These are phyloP conservation scores for Coemansia aciculifera DNA, from an alignment of 192 early-diverging fungal genomes.

Conservation along the genomic window DNA sequence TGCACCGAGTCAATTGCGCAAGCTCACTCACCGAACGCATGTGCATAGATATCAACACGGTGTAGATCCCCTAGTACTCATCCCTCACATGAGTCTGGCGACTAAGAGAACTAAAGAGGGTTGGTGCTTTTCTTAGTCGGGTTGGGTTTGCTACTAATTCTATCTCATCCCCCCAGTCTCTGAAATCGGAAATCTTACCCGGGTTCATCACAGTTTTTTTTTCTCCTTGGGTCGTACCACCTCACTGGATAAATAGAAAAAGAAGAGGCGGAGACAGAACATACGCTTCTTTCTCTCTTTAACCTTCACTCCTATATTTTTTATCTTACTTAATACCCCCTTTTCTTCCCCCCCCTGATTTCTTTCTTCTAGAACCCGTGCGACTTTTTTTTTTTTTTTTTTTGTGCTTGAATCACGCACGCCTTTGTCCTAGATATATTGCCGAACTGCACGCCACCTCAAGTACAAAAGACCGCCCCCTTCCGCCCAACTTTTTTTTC, in stretches of 20 bases:
- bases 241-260: not conserved
- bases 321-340: not conserved
- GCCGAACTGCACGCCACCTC: not conserved
- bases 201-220: not conserved
- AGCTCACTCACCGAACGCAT: not conserved
- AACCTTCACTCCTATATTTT: not conserved
- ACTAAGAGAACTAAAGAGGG: not conserved
- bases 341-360: not conserved
- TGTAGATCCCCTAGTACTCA: not conserved
- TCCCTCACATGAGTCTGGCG: not conserved
- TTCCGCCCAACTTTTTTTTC: not conserved
- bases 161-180: not conserved
- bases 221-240: conserved; percentile 1
- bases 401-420: not conserved
- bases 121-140: not conserved
- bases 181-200: conserved; percentile 5
- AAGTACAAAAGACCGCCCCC: not conserved
- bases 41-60: not conserved
- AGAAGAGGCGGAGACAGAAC: not conserved
- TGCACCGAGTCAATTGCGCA: no score
- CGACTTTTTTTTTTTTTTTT: not conserved
- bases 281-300: not conserved
- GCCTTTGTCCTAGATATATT: not conserved
- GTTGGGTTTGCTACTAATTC: not conserved
- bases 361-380: conserved; percentile 1